Base-by-base conservation (phyloP, 2,329 filamentous ascomycete species). In the Epichloe coenophiala region DNA sequence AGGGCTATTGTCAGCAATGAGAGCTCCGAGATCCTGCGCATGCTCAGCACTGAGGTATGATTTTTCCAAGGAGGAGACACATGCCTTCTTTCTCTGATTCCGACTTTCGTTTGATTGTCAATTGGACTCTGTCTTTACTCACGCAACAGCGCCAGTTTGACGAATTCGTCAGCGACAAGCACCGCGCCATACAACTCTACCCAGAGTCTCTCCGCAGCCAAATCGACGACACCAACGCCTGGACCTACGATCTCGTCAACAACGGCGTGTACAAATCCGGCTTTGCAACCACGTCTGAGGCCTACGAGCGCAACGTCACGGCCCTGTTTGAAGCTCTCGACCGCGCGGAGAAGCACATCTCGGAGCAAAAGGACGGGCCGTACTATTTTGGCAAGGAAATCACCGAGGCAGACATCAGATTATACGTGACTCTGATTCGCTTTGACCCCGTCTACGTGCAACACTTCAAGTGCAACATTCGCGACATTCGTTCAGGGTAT, bases 11-110 rank as follows among this genome's bases (percentile, higher is more conserved):
- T 95, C 55, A 93, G 77, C 77, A 96, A 96, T 58, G 90, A 95
- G 75, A 88, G 85, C 66, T 83, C 83, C 57, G 90, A 96, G 71
- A 95, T 96, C 64, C 82, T 95, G 65, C 83, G 90, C 63, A 95
- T 95, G 86, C 73, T 96, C 54, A 86, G 86, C 63, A 76, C 75
- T 41, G 86, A 81, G 60, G 88, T 88, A 48, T 17, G 62, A 4
- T 7, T 42, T 42, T 42, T 51, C 21, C 37, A 19, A 31, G 8
- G 27, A 4, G 27, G 8, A 31, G 27, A 31, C 27, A 31, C 9
- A 4, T 31, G 27, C 8, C 27, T 31, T 31, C 27, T 11, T 31
- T 31, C 27, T 11, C 27, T 8, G 27, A 31, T 31, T 31, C 3
- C 27, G 27, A 31, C 27, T 8, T 9, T 31, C 27, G 8, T 31